Base-by-base conservation (phyloP, 163 green algal genomes). In the Chlamydomonas reinhardtii region DNA sequence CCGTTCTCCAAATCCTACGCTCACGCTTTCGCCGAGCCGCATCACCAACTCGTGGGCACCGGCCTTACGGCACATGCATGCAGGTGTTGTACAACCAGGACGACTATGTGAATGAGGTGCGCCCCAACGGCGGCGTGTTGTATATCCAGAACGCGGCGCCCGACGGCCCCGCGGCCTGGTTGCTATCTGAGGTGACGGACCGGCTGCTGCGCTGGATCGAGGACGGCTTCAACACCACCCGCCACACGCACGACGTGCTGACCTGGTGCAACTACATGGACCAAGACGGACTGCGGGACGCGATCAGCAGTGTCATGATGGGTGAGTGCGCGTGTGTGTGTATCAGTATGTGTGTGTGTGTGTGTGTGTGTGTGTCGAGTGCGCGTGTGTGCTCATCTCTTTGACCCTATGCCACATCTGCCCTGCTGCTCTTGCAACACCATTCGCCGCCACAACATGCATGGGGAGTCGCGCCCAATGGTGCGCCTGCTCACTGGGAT, bases 251-350 rank as follows among this genome's bases (percentile, higher is more conserved):
- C 76, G 27, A 25, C 31, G 27, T 84, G 25, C 37, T 37, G 31
- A 84, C 64, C 2, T 84, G 76, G 76, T 84, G 76, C 76, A 84
- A 84, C 62, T 75, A 74, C 76, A 84, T 84, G 76, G 76, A 84
- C 62, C 76, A 84, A 39, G 76, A 84, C 32, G 76, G 37, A n/a
- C 76, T 84, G 24, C 56, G n/a, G 29, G 76, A 84, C n/a, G 76
- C 62, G 0, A 73, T 84, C 62, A 84, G 27, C 27, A 84, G 76
- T 43, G 76, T 74, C 17, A 39, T 43, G 48, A 39, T 84, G 76
- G 73, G 73, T 79, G 73, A 2, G 73, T 43, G 73, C 15, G 37
- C 9, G 37, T 34, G 34, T 20, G 14, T 14, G 32, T 52, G n/a
- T n/a, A n/a, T n/a, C n/a, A n/a, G n/a, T n/a, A n/a, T n/a, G n/a